Conservation (phyloP, 306 rosid genomes). For the Pueraria montana region DNA sequence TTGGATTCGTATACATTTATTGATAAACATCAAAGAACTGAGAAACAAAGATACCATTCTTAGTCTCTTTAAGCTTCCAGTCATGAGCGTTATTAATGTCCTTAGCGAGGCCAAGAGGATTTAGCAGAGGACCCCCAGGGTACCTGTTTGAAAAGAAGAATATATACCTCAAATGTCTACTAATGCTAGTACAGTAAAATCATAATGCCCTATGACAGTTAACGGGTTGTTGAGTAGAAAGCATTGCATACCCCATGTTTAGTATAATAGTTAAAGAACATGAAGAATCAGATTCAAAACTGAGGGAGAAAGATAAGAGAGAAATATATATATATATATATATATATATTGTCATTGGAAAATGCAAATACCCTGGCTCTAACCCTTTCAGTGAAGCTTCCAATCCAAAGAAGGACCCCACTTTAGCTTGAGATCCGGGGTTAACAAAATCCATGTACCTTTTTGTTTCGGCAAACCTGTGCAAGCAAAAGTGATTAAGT, state of each 20-base stretch:
- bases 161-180: constrained; percentile 24
- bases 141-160: constrained; percentile 63
- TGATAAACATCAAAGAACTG: constrained; percentile 16
- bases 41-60: constrained; percentile 67
- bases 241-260: background rate
- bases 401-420: constrained; percentile 82
- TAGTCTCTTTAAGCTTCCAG: constrained; percentile 92
- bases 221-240: background rate
- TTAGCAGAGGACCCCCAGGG: constrained; percentile 87
- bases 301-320: background rate
- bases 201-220: background rate
- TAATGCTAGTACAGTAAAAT: background rate
- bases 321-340: no score
- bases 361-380: constrained; percentile 87
- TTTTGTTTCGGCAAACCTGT: constrained; percentile 87
- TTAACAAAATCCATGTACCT: constrained; percentile 90
- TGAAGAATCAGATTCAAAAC: background rate
- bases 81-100: constrained; percentile 79
- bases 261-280: background rate
- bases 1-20: constrained; percentile 5
- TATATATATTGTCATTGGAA: background rate
- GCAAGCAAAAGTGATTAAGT: constrained; percentile 36
- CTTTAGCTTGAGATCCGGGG: constrained; percentile 94
- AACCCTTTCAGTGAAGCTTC: constrained; percentile 83
- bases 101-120: constrained; percentile 90